phyloP scores from a whole-genome alignment of 768 basidiomycete species.

The Clavaria fumosa region DNA sequence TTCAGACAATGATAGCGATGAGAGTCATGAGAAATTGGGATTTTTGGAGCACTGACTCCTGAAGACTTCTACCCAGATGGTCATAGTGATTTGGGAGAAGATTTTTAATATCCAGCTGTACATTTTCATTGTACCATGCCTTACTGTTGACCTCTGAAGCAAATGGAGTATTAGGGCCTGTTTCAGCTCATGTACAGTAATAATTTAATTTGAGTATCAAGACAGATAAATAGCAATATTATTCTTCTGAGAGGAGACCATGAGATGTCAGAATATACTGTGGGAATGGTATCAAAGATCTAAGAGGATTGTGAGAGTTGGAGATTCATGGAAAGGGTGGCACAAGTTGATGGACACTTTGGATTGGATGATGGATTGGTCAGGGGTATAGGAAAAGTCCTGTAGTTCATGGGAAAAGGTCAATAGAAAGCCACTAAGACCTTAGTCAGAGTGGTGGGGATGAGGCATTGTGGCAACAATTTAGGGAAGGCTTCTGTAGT shows the following conservation, averaged over 20 bases:
- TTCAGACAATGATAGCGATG: too few relatives aligned
- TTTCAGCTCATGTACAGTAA: slow-evolving; percentile 25
- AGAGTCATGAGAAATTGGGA: too few relatives aligned
- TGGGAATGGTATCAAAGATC: too few relatives aligned
- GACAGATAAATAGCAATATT: slow-evolving; percentile 23
- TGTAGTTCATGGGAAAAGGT: slow-evolving; percentile 17
- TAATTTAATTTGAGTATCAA: too few relatives aligned
- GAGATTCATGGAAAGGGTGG: too few relatives aligned
- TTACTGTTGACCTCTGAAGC: slow-evolving; percentile 21
- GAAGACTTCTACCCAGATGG: slow-evolving; percentile 17
- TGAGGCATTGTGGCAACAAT: slow-evolving; percentile 23
- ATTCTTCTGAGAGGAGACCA: slow-evolving; percentile 14
- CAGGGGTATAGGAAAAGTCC: slow-evolving; percentile 13
- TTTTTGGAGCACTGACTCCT: too few relatives aligned
- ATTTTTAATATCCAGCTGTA: slow-evolving; percentile 22
- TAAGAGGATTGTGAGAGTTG: too few relatives aligned
- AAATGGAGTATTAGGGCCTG: slow-evolving; percentile 21
- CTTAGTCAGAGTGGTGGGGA: slow-evolving; percentile 17
- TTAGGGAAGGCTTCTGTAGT: slow-evolving; percentile 23
- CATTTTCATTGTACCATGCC: slow-evolving; percentile 21
- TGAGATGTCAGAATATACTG: slow-evolving; percentile 9
- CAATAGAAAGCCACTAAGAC: slow-evolving; percentile 27
- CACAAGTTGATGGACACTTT: slow-evolving; percentile 17
- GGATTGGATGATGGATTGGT: slow-evolving; percentile 18
- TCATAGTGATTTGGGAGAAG: slow-evolving; percentile 21